Percentiles rank a stretch among this genome's conserved stretches.
These are phyloP conservation scores for Brassica rapa DNA, from an alignment of 345 rosid genomes.

Conservation along the genomic window DNA sequence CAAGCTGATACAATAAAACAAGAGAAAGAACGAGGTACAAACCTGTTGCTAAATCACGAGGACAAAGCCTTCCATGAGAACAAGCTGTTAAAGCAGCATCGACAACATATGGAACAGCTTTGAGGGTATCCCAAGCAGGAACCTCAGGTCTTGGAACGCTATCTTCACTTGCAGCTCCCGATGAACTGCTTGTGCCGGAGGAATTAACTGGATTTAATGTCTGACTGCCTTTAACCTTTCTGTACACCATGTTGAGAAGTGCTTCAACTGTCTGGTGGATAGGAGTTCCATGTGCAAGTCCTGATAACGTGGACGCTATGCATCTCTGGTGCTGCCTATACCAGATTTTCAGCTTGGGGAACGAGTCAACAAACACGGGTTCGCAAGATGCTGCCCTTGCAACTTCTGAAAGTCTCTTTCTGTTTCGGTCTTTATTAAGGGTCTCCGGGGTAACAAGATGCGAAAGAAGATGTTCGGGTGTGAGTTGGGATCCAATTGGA, in stretches of 20 bases:
- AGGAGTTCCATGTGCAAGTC: slow-evolving; percentile 77
- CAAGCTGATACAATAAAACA: not conserved
- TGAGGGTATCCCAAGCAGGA: slow-evolving; percentile 96
- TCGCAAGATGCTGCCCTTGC: slow-evolving; percentile 53
- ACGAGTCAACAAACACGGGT: slow-evolving; percentile 85
- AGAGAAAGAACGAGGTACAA: slow-evolving; percentile 34
- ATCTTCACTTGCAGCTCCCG: slow-evolving; percentile 74
- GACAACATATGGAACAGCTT: slow-evolving; percentile 87
- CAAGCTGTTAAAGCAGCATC: slow-evolving; percentile 97
- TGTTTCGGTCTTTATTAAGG: slow-evolving; percentile 56
- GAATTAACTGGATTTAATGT: slow-evolving; percentile 63
- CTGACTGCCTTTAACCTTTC: slow-evolving; percentile 68
- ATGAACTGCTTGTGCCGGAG: slow-evolving; percentile 69
- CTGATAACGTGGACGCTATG: slow-evolving; percentile 86
- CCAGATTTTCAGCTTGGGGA: slow-evolving; percentile 90
- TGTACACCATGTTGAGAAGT: slow-evolving; percentile 78
- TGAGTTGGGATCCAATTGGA: slow-evolving; percentile 79
- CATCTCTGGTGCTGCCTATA: slow-evolving; percentile 89
- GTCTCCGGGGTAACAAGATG: slow-evolving; percentile 64
- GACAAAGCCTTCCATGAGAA: slow-evolving; percentile 89
- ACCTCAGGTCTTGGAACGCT: slow-evolving; percentile 59
- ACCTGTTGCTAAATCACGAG: slow-evolving; percentile 98
- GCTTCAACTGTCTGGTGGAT: slow-evolving; percentile 81
- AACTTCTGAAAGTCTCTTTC: slow-evolving; percentile 61
- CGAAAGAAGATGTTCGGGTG: slow-evolving; percentile 89